Evolutionary conservation across 306 rosid species (phyloP), one percentile per base, ranked within the genome.

Genomic region (Spatholobus suberectus): DNA sequence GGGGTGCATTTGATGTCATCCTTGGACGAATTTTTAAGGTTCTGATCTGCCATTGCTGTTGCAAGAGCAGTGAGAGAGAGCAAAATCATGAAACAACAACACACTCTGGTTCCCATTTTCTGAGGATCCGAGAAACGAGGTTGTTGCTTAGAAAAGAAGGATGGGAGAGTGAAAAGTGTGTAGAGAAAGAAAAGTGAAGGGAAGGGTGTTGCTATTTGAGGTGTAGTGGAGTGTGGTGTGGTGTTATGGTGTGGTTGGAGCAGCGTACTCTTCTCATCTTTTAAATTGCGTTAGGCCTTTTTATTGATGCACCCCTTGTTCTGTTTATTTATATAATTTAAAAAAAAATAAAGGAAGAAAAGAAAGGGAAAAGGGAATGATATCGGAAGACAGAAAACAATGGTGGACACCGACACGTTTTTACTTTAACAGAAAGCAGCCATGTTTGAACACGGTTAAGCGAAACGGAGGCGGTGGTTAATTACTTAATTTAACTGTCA

Each of bases 1-100:
- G 98, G 96, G 34, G 98, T 94, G 87, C 99, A 96, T 76, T 87
- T 89, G 83, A 92, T 85, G 70, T 96, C 98, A 47, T 88, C 88
- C 84, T 91, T 93, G 66, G 93, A 58, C 0, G 81, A 83, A 29
- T 49, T 69, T 61, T 79, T 46, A 0, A 76, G 81, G 0, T 8
- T 78, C 0, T 15, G 88, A 75, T 70, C 88, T 5, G 90, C 72
- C 59, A 77, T 47, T 32, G 83, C n/a, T 2, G 29, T 5, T 65
- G 85, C 1, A 2, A 85, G 4, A 17, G 32, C 32, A 85, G 27
- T 11, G 74, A 14, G 32, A 84, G 47, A 71, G 6, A 70, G 13
- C 20, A 57, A 3, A 8, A 57, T 44, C 4, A 54, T 54, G 38
- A 83, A 18, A 66, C 3, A 35, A 72, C 23, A 73, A 5, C 43